A percentile compares a stretch with the other conserved stretches of the same genome.
phyloP scores from a whole-genome alignment of 2,329 filamentous ascomycete species.

The Torrubiella hemipterigena region DNA sequence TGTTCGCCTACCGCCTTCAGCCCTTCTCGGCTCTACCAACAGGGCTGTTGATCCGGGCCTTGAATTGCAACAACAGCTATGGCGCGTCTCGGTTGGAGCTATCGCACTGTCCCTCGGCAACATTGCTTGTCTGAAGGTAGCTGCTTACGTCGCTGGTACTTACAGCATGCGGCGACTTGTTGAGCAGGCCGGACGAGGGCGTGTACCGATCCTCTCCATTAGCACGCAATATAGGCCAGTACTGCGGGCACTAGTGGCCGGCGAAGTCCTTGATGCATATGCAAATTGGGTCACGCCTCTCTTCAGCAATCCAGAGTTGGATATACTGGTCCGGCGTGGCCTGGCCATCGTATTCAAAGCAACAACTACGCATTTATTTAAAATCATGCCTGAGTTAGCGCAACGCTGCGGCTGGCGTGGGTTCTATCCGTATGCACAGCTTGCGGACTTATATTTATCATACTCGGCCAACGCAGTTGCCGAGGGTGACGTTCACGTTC shows the following conservation, averaged over 20 bases:
- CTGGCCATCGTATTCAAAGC: constrained; percentile 4
- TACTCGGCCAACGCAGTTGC: constrained; percentile 11
- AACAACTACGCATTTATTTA: background rate
- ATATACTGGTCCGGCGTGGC: constrained; percentile 1
- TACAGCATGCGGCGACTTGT: too few species aligned
- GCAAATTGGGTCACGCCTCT: constrained; percentile 5
- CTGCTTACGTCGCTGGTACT: too few species aligned
- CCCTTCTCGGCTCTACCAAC: constrained; percentile 14
- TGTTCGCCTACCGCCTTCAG: constrained; percentile 11
- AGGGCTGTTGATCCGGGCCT: constrained; percentile 5
- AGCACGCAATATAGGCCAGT: constrained; percentile 12
- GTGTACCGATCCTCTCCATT: constrained; percentile 4
- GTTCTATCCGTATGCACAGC: constrained; percentile 10
- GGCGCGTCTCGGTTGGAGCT: too few species aligned
- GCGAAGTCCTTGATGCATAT: constrained; percentile 9
- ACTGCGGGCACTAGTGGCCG: constrained; percentile 9
- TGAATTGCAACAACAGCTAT: constrained; percentile 7
- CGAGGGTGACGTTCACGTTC: constrained; percentile 12
- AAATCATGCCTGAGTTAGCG: constrained; percentile 8
- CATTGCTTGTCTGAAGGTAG: too few species aligned
- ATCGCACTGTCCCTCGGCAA: too few species aligned
- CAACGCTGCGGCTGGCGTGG: constrained; percentile 15
- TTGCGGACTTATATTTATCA: constrained; percentile 8
- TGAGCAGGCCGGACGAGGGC: constrained; percentile 6
- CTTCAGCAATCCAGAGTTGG: background rate